Evolutionary conservation across 768 basidiomycete genomes (phyloP), one percentile per base, ranked within the genome.

Genomic region (Dentipellis fragilis): DNA sequence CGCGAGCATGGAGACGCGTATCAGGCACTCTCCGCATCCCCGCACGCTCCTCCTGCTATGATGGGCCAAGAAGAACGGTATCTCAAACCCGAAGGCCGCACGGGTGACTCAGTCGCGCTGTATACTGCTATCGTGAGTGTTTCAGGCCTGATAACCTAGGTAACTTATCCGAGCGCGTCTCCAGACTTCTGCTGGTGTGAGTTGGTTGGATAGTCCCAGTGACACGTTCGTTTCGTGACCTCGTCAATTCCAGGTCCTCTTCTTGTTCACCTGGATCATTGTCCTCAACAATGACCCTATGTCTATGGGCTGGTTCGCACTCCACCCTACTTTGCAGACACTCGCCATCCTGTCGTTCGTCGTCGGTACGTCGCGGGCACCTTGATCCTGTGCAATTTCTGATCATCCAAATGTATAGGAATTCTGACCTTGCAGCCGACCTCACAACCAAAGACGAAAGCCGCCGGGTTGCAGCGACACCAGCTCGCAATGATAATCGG

Each of bases 391-490:
- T 36, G 52, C 16, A 4, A n/a, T 10, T 38, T 22, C 5, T 10
- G 39, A 17, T 51, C 12, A 36, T 52, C 47, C 19, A 19, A 48
- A 48, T 42, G 35, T 36, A 39, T 62, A 89, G 89, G 83, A 7
- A 80, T 93, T 45, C 64, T 87, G 62, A 89, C 88, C 21, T 81
- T 86, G 10, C 90, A 86, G 60, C 85, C 85, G 1, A 87, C 87
- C 10, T 78, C 81, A 3, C 79, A 80, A 51, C 81, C 83, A 3
- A 74, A 71, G 63, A 79, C 80, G 40, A 86, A 88, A 68, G 74
- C 78, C 9, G 79, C 81, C 1, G 88, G 87, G 0, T 73, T 93
- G 3, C 65, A 72, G 12, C 77, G 85, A 35, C 91, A 93, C 64
- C 87, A 92, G 65, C 64, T 76, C 23, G 78, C 80, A 12, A 79